Conservation (phyloP, 2,329 filamentous ascomycete genomes). For the Penicillium concentricum region DNA sequence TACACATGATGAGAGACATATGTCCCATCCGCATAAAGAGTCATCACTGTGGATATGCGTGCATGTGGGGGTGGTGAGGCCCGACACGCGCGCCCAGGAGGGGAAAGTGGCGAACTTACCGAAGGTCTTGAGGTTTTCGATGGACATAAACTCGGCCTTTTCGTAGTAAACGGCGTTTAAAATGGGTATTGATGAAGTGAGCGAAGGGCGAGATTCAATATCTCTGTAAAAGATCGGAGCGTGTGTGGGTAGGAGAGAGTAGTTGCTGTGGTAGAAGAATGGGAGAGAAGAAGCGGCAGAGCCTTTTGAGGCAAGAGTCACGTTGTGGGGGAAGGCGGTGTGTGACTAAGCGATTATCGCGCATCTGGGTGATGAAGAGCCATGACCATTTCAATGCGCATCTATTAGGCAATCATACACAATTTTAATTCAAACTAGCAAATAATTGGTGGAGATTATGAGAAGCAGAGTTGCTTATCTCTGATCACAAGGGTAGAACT, state of each 20-base stretch:
- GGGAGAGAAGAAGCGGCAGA: slow-evolving; percentile 31
- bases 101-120: slow-evolving; percentile 59
- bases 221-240: slow-evolving; percentile 31
- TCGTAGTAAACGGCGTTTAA: slow-evolving; percentile 50
- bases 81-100: slow-evolving; percentile 12
- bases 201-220: slow-evolving; percentile 32
- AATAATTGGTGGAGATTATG: background rate
- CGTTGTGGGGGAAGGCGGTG: slow-evolving; percentile 37
- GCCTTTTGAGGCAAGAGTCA: slow-evolving; percentile 37
- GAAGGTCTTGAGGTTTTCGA: slow-evolving; percentile 97
- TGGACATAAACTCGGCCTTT: slow-evolving; percentile 93
- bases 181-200: slow-evolving; percentile 36
- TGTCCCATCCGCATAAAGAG: background rate
- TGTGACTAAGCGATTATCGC: slow-evolving; percentile 28
- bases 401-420: background rate
- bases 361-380: background rate
- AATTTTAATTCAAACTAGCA: background rate
- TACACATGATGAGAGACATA: background rate
- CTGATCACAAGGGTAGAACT: slow-evolving; percentile 8
- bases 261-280: slow-evolving; percentile 30
- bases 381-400: background rate
- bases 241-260: slow-evolving; percentile 15
- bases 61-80: slow-evolving; percentile 1
- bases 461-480: background rate
- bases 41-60: slow-evolving; percentile 4